Base-by-base conservation (phyloP, 2,329 filamentous ascomycete genomes). In the Aspergillus floridensis region DNA sequence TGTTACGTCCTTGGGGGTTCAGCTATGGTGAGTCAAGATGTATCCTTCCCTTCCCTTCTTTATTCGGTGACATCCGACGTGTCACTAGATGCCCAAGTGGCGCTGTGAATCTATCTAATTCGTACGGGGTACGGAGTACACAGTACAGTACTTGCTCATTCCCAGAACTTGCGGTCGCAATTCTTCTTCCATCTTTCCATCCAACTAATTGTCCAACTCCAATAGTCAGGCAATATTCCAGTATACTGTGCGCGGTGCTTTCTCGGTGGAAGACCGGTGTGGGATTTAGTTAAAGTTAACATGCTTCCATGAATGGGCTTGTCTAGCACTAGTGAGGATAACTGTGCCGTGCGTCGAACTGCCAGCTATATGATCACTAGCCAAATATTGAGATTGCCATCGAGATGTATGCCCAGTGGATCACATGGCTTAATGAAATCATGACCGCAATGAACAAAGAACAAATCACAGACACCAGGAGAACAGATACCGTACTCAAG, bases 1-100 rank as follows among this genome's bases (percentile, higher is more conserved):
- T 16, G 38, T 6, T n/a, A 8, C 26, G 38, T 53, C 56, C 31
- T 41, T 16, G 41, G 26, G 7, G 7, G 53, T 22, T 21, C 26
- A 32, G 41, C 24, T 22, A n/a, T 32, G 35, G 58, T 59, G 49
- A 57, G 49, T 47, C 53, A 46, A 48, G 49, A 53, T 59, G 57
- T 44, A 49, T 58, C 54, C 24, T 44, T 53, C 32, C 22, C 55
- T 56, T 44, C 55, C 48, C 31, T 38, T 41, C 38, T 41, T 19
- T 48, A 24, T 35, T 44, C 55, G 24, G 49, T 60, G 54, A 62
- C 55, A 62, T 56, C 58, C 60, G 55, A 62, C 56, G 58, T 58
- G 55, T 64, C 60, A 55, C 12, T 53, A n/a, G 19, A 7, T 38
- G 8, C 41, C 53, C 44, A 19, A 48, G 31, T 55, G 41, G n/a